phyloP scores from a whole-genome alignment of 2,329 filamentous ascomycete genomes.

The Colletotrichum sp. region DNA sequence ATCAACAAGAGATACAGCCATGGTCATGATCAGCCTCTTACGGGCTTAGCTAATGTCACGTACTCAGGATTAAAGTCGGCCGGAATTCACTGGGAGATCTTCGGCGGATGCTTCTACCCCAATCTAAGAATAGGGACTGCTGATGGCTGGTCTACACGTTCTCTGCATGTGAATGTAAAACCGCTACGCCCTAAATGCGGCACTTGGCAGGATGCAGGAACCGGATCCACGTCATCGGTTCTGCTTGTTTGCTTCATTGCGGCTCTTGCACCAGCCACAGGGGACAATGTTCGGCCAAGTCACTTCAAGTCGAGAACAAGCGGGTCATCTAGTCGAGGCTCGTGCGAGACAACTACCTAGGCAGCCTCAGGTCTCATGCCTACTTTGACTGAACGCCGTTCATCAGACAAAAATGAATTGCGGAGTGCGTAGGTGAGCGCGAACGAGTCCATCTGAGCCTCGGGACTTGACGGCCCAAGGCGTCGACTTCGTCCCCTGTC shows the following conservation, averaged over 20 bases:
- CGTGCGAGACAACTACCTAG: neutral
- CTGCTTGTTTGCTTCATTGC: neutral
- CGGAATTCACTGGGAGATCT: neutral
- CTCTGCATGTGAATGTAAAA: neutral
- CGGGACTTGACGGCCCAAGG: neutral
- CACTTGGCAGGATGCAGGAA: neutral
- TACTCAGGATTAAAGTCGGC: neutral
- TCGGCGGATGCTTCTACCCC: neutral
- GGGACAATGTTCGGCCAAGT: neutral
- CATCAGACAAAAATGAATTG: neutral
- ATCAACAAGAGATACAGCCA: neutral
- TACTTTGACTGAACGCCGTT: neutral
- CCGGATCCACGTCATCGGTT: conserved; percentile 4
- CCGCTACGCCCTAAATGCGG: neutral
- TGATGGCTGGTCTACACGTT: neutral
- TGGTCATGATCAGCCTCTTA: neutral
- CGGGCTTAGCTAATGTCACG: neutral
- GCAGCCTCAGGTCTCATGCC: neutral
- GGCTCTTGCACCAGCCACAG: neutral
- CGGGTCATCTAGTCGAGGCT: neutral
- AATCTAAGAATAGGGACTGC: neutral
- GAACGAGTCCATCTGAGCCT: neutral
- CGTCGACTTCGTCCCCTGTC: neutral
- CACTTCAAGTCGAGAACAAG: neutral
- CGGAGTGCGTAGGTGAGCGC: neutral